Percentiles rank a stretch among this genome's conserved stretches.
These are phyloP conservation scores for Penicillium sp. DNA, from an alignment of 2,329 filamentous ascomycete genomes.

Conservation along the genomic window DNA sequence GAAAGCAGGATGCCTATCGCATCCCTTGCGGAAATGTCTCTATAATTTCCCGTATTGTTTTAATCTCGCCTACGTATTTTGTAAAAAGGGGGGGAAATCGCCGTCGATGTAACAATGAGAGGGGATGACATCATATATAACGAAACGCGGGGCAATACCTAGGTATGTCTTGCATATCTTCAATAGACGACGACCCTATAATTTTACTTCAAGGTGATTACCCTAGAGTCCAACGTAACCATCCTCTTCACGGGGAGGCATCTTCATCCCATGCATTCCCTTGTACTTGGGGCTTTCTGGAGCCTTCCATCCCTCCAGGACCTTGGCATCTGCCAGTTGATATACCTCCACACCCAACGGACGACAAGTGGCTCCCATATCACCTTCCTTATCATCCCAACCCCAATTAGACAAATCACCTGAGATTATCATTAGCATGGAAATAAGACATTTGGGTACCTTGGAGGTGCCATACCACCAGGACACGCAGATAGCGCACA, in stretches of 20 bases:
- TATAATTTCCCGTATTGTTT: neutral
- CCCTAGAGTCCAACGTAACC: constrained; percentile 23
- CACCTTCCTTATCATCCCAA: constrained; percentile 54
- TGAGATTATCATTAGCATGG: constrained; percentile 17
- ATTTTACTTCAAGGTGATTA: neutral
- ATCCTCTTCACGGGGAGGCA: constrained; percentile 36
- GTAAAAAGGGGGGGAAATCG: neutral
- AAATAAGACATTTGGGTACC: neutral
- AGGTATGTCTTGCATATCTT: neutral
- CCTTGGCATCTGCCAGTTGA: constrained; percentile 46
- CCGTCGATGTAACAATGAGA: neutral
- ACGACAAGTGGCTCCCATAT: constrained; percentile 60
- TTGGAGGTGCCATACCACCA: constrained; percentile 42
- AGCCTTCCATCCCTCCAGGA: constrained; percentile 56
- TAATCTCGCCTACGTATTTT: neutral
- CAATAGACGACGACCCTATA: neutral
- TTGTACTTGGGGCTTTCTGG: constrained; percentile 54
- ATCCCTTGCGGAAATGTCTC: neutral
- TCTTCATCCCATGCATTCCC: constrained; percentile 57
- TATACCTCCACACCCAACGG: constrained; percentile 68
- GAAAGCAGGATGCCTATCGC: neutral
- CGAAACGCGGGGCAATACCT: neutral
- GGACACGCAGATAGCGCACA: constrained; percentile 62
- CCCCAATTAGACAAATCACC: constrained; percentile 73
- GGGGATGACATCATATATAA: constrained; percentile 1